Conservation (phyloP, 352 stramenopile species). For the Globisporangium yorkense region DNA sequence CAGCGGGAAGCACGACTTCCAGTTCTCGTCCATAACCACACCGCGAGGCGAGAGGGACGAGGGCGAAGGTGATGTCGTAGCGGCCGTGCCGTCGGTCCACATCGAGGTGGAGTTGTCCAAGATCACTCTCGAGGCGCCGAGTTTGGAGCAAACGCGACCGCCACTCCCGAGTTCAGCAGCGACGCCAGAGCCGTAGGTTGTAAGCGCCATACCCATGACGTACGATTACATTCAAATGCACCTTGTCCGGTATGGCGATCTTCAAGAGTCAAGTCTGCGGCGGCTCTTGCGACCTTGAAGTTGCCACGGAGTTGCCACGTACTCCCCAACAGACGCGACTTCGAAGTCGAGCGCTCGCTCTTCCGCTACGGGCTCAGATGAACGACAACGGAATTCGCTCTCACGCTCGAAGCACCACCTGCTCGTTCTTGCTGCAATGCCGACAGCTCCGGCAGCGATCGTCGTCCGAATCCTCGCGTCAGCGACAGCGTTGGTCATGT, state of each 20-base stretch:
- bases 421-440: too few relatives aligned
- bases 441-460: slow-evolving; percentile 6
- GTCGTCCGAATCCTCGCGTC: slow-evolving; percentile 34
- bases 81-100: slow-evolving; percentile 1
- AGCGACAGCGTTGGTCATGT: slow-evolving; percentile 35
- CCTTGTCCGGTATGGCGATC: too few relatives aligned
- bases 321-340: too few relatives aligned
- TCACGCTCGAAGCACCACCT: too few relatives aligned
- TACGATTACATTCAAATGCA: too few relatives aligned
- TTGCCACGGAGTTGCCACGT: too few relatives aligned
- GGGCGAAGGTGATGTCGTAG: neutral
- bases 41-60: slow-evolving; percentile 1
- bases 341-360: too few relatives aligned
- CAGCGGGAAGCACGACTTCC: slow-evolving; percentile 6
- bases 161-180: neutral
- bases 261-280: too few relatives aligned
- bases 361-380: too few relatives aligned
- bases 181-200: neutral
- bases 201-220: neutral
- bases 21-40: slow-evolving; percentile 8
- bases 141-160: neutral
- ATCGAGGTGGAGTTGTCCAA: slow-evolving; percentile 21
- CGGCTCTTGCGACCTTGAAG: too few relatives aligned
- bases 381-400: too few relatives aligned
- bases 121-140: slow-evolving; percentile 26